Base-by-base conservation (phyloP, 2,329 filamentous ascomycete species). In the Penicillium sp. region DNA sequence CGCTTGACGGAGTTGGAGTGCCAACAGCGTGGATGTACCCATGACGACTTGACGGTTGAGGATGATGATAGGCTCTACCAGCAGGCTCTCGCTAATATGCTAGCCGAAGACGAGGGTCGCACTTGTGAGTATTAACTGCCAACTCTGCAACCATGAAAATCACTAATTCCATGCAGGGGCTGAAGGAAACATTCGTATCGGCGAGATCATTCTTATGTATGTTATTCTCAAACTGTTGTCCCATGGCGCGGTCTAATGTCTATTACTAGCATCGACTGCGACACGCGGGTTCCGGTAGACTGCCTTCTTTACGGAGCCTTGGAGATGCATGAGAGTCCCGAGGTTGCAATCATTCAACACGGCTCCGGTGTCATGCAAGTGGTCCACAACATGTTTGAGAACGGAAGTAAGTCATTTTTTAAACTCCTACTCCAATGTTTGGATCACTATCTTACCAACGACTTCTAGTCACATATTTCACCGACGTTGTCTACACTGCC, bases 101-200 rank as follows among this genome's bases (percentile, higher is more conserved):
- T 78, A 84, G 41, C 77, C 74, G 10, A 77, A 81, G 47, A 83
- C 84, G 58, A 60, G 35, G 58, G 53, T 22, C 58, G 47, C 33
- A 60, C 58, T 37, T 62, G 60, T 62, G 37, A 50, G 60, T 52
- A 35, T 18, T 19, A 44, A 14, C n/a, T 5, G 6, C n/a, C 9
- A 18, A 41, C 13, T 14, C 11, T 31, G 11, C 27, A 22, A 7
- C n/a, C 6, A 53, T 7, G 13, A 27, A n/a, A 13, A 9, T 56
- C 14, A 16, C 52, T 59, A 37, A 56, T 14, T 74, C 86, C 27
- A 76, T 79, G 56, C 83, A 85, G 65, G 80, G 83, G 91, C 91
- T 18, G 90, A 92, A 70, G 92, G 91, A 61, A 92, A 95, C 74
- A 89, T 96, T 66, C 90, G 91, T 53, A 81, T 96, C 22, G 92